Evolutionary conservation across 1,139 yeast genomes (phyloP).

Genomic region (Magnusiomyces sp.): DNA sequence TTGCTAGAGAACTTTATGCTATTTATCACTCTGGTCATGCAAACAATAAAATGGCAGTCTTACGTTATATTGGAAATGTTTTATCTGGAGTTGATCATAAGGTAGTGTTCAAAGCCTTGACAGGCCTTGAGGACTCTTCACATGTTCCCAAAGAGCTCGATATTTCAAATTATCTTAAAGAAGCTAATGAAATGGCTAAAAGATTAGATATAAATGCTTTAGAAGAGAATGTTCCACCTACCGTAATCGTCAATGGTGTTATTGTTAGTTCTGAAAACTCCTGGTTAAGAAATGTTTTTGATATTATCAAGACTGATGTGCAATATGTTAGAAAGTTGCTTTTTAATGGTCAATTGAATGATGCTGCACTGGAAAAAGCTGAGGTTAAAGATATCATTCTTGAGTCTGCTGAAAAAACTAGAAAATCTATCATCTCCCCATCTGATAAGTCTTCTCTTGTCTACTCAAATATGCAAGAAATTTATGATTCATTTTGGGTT

Average conservation of each 20-base stretch:
- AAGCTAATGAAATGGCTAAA: conserved; percentile 28
- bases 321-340: conserved; percentile 23
- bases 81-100: conserved; percentile 18
- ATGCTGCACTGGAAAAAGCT: not conserved
- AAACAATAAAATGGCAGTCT: conserved; percentile 15
- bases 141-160: no score
- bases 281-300: conserved; percentile 36
- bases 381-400: conserved; percentile 10
- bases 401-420: conserved; percentile 17
- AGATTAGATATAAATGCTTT: conserved; percentile 32
- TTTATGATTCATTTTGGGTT: conserved; percentile 8
- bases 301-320: conserved; percentile 28
- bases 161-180: conserved; percentile 19
- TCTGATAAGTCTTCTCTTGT: conserved; percentile 19
- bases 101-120: conserved; percentile 15
- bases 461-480: conserved; percentile 19
- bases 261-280: conserved; percentile 36
- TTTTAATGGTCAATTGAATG: conserved; percentile 15
- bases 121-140: conserved; percentile 7
- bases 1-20: conserved; percentile 34
- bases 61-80: conserved; percentile 24
- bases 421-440: conserved; percentile 34
- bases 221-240: conserved; percentile 31
- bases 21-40: conserved; percentile 20
- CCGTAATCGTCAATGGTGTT: conserved; percentile 67